Conservation (phyloP, 306 rosid genomes). For the Dryas drummondii region DNA sequence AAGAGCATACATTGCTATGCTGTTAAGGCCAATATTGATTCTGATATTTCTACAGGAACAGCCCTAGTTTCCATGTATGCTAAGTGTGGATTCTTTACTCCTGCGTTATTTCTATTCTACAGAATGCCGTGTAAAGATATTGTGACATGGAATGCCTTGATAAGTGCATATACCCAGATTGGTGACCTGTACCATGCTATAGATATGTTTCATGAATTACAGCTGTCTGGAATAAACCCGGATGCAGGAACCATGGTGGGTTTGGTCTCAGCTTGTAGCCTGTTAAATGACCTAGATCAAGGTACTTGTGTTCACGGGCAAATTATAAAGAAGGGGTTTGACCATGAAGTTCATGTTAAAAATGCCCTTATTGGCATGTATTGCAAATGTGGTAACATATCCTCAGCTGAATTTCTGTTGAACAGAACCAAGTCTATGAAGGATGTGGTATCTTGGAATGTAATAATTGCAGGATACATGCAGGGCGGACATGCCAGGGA, state of each 20-base stretch:
- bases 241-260: constrained; percentile 57
- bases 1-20: constrained; percentile 55
- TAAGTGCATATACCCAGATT: constrained; percentile 48
- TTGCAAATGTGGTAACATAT: constrained; percentile 54
- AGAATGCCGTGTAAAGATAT: constrained; percentile 51
- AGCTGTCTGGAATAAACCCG: constrained; percentile 43
- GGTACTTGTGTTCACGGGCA: constrained; percentile 57
- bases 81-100: constrained; percentile 38
- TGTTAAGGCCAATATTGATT: constrained; percentile 44
- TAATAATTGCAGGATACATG: constrained; percentile 56
- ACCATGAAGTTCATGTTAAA: constrained; percentile 42
- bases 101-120: constrained; percentile 44
- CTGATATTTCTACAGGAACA: constrained; percentile 46
- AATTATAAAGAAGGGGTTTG: constrained; percentile 49
- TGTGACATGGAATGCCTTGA: constrained; percentile 69
- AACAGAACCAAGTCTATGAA: constrained; percentile 29
- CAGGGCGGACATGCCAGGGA: constrained; percentile 38
- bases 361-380: constrained; percentile 64
- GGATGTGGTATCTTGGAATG: constrained; percentile 64
- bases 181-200: constrained; percentile 47
- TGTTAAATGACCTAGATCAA: constrained; percentile 31
- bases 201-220: constrained; percentile 42
- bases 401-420: constrained; percentile 53
- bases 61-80: constrained; percentile 61
- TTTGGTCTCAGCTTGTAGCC: constrained; percentile 48